A percentile compares a stretch with the other conserved stretches of the same genome.
Conservation (phyloP, 805 yeast species). For the Candida easanensis region DNA sequence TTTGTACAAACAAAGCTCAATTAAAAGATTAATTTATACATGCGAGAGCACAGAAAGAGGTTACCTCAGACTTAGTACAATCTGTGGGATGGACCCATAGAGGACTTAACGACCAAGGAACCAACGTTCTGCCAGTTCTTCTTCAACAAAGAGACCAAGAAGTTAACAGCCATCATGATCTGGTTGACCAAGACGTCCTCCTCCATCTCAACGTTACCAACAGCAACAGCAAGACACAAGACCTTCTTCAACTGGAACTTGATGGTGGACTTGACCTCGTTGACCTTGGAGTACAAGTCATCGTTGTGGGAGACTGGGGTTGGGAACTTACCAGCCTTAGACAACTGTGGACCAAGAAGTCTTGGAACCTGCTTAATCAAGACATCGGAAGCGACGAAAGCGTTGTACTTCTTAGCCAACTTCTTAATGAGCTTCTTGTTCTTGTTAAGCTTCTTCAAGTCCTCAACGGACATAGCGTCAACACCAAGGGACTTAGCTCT, state of each 20-base stretch:
- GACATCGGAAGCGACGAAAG: conserved; percentile 98
- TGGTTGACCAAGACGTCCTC: conserved; percentile 95
- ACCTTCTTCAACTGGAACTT: conserved; percentile 99
- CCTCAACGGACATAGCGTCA: conserved; percentile 99
- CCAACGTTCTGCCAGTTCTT: conserved; percentile 99
- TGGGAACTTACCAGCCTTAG: conserved; percentile 99
- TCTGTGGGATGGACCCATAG: conserved; percentile 99
- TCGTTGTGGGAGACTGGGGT: conserved; percentile 99
- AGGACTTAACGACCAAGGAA: conserved; percentile 96
- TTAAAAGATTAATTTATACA: conserved; percentile 1
- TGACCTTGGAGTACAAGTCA: conserved; percentile 93
- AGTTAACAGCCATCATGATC: conserved; percentile 98
- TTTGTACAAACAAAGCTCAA: conserved; percentile 1
- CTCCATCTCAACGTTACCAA: conserved; percentile 99
- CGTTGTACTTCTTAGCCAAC: conserved; percentile 99
- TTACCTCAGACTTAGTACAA: conserved; percentile 67
- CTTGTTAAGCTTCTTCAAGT: conserved; percentile 99
- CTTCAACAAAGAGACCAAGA: conserved; percentile 98
- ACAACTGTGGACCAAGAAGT: conserved; percentile 99
- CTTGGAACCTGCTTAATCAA: conserved; percentile 99
- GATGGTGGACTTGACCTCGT: conserved; percentile 98
- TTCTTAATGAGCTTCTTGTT: conserved; percentile 99
- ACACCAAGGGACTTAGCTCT: conserved; percentile 99
- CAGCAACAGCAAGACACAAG: conserved; percentile 98
- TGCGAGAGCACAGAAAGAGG: neutral